Conservation (phyloP, 1,284 basidiomycete genomes). For the Mrakiaceae sp. region DNA sequence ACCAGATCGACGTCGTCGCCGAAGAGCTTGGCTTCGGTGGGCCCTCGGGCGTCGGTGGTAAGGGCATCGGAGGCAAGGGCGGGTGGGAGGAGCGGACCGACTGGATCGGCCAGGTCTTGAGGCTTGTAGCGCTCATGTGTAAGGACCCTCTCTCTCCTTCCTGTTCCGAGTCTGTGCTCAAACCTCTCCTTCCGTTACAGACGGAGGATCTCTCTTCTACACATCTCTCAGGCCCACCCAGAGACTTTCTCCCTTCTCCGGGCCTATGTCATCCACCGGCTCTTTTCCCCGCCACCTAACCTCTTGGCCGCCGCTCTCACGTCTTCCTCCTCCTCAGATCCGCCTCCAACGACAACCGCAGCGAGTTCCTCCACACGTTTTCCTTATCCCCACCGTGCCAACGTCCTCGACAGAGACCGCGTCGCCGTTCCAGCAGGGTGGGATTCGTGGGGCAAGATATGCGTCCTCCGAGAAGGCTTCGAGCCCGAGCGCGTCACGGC, state of each 20-base stretch:
- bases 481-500: slow-evolving; percentile 57
- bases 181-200: slow-evolving; percentile 35
- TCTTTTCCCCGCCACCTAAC: slow-evolving; percentile 66
- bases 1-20: slow-evolving; percentile 66
- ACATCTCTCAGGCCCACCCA: slow-evolving; percentile 71
- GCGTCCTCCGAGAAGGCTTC: slow-evolving; percentile 80
- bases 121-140: slow-evolving; percentile 88
- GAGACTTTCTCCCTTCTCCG: slow-evolving; percentile 66
- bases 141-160: slow-evolving; percentile 31
- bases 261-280: slow-evolving; percentile 74
- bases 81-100: slow-evolving; percentile 95
- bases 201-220: slow-evolving; percentile 87
- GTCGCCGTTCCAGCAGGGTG: slow-evolving; percentile 89
- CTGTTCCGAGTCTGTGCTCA: not conserved
- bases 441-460: slow-evolving; percentile 97
- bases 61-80: slow-evolving; percentile 73
- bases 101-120: slow-evolving; percentile 83
- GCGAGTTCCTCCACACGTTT: slow-evolving; percentile 57
- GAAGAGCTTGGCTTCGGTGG: slow-evolving; percentile 51
- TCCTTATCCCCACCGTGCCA: slow-evolving; percentile 74
- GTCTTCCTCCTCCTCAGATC: slow-evolving; percentile 7
- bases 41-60: slow-evolving; percentile 53
- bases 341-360: slow-evolving; percentile 27
- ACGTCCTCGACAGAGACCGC: slow-evolving; percentile 81
- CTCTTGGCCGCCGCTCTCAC: slow-evolving; percentile 21